Conservation (phyloP, 345 rosid genomes). For the Lepidium aucheri region DNA sequence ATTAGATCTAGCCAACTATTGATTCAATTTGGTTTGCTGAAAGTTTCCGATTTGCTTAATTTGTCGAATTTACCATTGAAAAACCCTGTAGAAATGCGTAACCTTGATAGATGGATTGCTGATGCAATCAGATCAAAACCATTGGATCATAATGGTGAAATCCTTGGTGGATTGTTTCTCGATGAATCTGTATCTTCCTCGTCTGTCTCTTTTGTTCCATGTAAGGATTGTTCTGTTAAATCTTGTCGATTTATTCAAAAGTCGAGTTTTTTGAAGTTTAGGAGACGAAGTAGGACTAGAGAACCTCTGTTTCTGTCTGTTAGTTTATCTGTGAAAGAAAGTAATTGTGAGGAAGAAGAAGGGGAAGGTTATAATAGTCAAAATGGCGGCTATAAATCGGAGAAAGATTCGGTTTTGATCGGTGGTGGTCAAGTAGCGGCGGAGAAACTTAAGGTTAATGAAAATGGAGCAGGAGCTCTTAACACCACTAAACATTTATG, state of each 20-base stretch:
- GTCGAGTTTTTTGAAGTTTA: slow-evolving; percentile 22
- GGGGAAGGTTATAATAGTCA: slow-evolving; percentile 30
- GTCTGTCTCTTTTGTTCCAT: slow-evolving; percentile 30
- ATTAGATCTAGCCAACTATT: not conserved
- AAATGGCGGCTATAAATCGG: slow-evolving; percentile 14
- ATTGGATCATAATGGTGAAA: slow-evolving; percentile 10
- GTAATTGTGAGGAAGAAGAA: slow-evolving; percentile 36
- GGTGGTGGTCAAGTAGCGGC: not conserved
- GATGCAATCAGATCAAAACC: slow-evolving; percentile 29
- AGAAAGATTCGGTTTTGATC: slow-evolving; percentile 11
- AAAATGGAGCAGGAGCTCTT: slow-evolving; percentile 25
- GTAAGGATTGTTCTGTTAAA: not conserved
- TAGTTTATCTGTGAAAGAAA: slow-evolving; percentile 56
- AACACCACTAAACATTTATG: slow-evolving; percentile 58
- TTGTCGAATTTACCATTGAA: not conserved
- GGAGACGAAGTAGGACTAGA: slow-evolving; percentile 20
- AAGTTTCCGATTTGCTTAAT: slow-evolving; percentile 10
- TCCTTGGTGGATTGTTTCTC: slow-evolving; percentile 52
- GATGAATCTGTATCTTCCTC: slow-evolving; percentile 36
- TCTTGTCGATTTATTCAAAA: slow-evolving; percentile 19
- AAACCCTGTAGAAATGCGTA: slow-evolving; percentile 34
- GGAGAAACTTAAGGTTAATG: slow-evolving; percentile 13
- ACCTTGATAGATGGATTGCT: slow-evolving; percentile 36
- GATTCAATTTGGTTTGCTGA: not conserved
- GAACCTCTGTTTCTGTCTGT: slow-evolving; percentile 55